These are phyloP conservation scores for Aspergillus quadricinctus DNA, from an alignment of 2,329 filamentous ascomycete species.

Conservation along the genomic window DNA sequence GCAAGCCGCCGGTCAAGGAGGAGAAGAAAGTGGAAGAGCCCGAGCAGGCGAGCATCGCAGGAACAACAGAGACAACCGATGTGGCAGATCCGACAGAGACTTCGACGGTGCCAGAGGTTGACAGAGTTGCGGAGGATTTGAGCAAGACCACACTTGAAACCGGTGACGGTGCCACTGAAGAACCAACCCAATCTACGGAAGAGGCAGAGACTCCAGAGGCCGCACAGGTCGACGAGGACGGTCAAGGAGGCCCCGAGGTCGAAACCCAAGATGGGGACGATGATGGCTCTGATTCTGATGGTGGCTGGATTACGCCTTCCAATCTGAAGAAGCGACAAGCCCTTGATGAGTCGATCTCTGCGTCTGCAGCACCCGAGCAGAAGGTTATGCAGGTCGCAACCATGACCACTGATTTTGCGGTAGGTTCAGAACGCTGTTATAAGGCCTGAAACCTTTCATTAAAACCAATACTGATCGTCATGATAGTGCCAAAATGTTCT, in stretches of 20 bases:
- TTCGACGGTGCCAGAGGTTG: slow-evolving; percentile 17
- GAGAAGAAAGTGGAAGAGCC: slow-evolving; percentile 31
- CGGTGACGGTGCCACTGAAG: slow-evolving; percentile 21
- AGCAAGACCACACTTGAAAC: slow-evolving; percentile 25
- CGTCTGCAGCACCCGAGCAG: slow-evolving; percentile 50
- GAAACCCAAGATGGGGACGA: slow-evolving; percentile 25
- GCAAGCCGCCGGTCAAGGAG: slow-evolving; percentile 54
- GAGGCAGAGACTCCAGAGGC: slow-evolving; percentile 17
- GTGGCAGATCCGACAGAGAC: slow-evolving; percentile 11
- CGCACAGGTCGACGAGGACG: slow-evolving; percentile 17
- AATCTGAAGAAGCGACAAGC: slow-evolving; percentile 84
- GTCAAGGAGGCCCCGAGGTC: slow-evolving; percentile 24
- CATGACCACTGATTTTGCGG: slow-evolving; percentile 91
- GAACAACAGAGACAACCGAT: slow-evolving; percentile 15
- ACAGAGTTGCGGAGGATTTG: slow-evolving; percentile 26
- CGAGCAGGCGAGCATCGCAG: slow-evolving; percentile 17
- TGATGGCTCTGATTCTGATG: slow-evolving; percentile 43
- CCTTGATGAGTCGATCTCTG: slow-evolving; percentile 54
- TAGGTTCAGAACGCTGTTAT: slow-evolving; percentile 44
- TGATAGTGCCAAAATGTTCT: slow-evolving; percentile 74
- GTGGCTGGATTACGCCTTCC: slow-evolving; percentile 87
- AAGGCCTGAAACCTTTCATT: not conserved
- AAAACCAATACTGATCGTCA: not conserved
- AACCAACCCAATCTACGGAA: slow-evolving; percentile 13
- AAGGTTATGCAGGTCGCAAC: slow-evolving; percentile 79